Evolutionary conservation across 2,329 filamentous ascomycete species (phyloP).

Genomic region (Zymoseptoria tritici): DNA sequence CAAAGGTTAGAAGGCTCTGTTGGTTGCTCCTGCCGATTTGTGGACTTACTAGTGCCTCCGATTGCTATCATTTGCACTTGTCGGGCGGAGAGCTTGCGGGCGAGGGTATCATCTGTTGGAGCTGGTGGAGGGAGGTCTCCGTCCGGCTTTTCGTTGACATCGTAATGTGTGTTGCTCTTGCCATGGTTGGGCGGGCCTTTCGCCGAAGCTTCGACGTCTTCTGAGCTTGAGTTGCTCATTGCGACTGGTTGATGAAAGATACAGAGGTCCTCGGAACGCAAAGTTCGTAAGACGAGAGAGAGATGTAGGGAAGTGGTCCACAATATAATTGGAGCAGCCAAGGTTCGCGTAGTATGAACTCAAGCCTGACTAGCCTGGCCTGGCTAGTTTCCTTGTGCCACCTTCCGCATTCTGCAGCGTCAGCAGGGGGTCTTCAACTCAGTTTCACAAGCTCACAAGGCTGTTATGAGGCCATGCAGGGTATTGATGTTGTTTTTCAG

Average conservation of each 20-base stretch:
- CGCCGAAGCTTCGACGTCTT: background rate
- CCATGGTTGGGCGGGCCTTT: background rate
- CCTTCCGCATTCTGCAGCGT: background rate
- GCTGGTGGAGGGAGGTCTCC: slow-evolving; percentile 9
- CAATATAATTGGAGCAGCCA: background rate
- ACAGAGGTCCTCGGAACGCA: background rate
- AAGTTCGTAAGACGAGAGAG: background rate
- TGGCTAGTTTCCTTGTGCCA: background rate
- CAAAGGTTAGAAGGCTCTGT: background rate
- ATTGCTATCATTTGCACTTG: slow-evolving; percentile 61
- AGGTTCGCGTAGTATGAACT: background rate
- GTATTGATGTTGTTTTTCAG: background rate
- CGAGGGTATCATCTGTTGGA: slow-evolving; percentile 28
- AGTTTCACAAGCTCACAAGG: too few species aligned
- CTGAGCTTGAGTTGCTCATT: background rate
- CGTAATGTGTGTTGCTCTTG: background rate
- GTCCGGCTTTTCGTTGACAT: background rate
- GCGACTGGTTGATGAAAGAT: background rate
- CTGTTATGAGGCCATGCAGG: background rate
- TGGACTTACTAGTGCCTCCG: slow-evolving; percentile 48
- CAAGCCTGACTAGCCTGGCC: background rate
- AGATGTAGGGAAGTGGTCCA: background rate
- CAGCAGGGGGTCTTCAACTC: background rate
- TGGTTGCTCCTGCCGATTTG: slow-evolving; percentile 15
- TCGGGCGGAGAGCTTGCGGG: slow-evolving; percentile 47